Base-by-base conservation (phyloP, 352 stramenopile species). In the Thraustochytrium striatum region DNA sequence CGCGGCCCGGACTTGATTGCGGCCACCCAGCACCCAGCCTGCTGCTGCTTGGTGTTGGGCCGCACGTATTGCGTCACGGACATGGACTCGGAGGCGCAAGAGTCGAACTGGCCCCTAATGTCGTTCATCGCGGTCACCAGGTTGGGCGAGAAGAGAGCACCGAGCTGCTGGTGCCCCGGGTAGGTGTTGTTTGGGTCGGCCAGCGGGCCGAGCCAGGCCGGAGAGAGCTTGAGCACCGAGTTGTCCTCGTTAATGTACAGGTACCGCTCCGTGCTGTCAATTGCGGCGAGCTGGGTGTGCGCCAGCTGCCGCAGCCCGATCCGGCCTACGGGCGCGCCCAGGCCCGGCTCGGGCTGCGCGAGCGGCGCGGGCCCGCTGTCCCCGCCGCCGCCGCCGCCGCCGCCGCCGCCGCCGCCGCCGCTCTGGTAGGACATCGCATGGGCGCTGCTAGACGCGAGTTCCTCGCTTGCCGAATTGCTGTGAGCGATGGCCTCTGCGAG, bases 181-280 rank as follows among this genome's bases (percentile, higher is more conserved):
- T 38, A 61, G 0, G 52, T 8, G 47, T 16, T 16, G 47, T 21
- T 21, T 55, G 47, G 47, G 16, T 55, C 16, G 25, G 9, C 50
- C 5, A 16, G 0, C 58, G 2, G 25, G 50, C 8, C 2, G 19
- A 75, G 35, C 65, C 65, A 75, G 8, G 44, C 65, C n/a, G 65
- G 41, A 8, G 65, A 16, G 25, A 75, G 25, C 7, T 25, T 75
- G 11, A 75, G 41, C 5, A 75, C 65, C n/a, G n/a, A 47, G 65
- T 38, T 75, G 35, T 11, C 3, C 52, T 75, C 65, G 36, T 75
- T 75, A 32, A 75, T 28, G 30, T 75, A 75, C 65, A 75, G 25
- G 25, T 70, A 75, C 0, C 28, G 35, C 52, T 75, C 65, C n/a
- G 19, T 50, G 19, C n/a, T 39, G 33, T 75, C 65, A 9, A 19